A percentile compares a stretch with the other conserved stretches of the same genome.
These are phyloP conservation scores for Hanseniaspora taiwanica DNA, from an alignment of 805 yeast species.

Conservation along the genomic window DNA sequence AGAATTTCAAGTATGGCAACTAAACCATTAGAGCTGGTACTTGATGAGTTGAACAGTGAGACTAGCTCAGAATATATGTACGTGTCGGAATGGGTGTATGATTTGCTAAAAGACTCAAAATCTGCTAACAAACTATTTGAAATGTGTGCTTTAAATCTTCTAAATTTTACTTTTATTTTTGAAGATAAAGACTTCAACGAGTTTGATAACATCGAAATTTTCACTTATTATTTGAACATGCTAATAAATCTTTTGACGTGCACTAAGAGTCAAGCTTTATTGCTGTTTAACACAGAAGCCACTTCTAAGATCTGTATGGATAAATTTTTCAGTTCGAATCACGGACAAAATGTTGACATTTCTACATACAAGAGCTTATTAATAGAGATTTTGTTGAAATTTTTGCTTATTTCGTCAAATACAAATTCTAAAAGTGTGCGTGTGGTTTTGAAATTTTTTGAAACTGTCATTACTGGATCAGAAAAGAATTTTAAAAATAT, in stretches of 20 bases:
- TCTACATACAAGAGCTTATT: conserved; percentile 52
- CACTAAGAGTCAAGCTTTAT: conserved; percentile 30
- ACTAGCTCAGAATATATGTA: conserved; percentile 31
- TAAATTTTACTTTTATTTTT: conserved; percentile 27
- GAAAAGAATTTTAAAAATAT: conserved; percentile 38
- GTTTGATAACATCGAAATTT: conserved; percentile 48
- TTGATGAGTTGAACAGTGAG: conserved; percentile 45
- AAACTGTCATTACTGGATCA: conserved; percentile 39
- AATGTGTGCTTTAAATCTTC: conserved; percentile 41
- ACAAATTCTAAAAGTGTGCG: conserved; percentile 28
- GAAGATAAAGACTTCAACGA: conserved; percentile 19
- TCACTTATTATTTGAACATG: conserved; percentile 47
- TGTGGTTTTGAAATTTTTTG: conserved; percentile 32
- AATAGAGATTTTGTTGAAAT: conserved; percentile 32
- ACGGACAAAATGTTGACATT: conserved; percentile 28
- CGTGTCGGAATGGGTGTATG: conserved; percentile 35
- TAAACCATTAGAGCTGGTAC: conserved; percentile 50
- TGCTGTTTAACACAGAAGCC: conserved; percentile 42
- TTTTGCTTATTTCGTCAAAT: conserved; percentile 26
- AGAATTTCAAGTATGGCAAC: conserved; percentile 25
- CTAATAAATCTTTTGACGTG: conserved; percentile 39
- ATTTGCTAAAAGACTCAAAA: conserved; percentile 30
- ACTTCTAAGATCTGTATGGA: conserved; percentile 39
- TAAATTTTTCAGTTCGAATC: conserved; percentile 10
- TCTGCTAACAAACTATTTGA: conserved; percentile 49